These are phyloP conservation scores for Hanseniaspora uvarum DNA, from an alignment of 1,139 yeast genomes.

Conservation along the genomic window DNA sequence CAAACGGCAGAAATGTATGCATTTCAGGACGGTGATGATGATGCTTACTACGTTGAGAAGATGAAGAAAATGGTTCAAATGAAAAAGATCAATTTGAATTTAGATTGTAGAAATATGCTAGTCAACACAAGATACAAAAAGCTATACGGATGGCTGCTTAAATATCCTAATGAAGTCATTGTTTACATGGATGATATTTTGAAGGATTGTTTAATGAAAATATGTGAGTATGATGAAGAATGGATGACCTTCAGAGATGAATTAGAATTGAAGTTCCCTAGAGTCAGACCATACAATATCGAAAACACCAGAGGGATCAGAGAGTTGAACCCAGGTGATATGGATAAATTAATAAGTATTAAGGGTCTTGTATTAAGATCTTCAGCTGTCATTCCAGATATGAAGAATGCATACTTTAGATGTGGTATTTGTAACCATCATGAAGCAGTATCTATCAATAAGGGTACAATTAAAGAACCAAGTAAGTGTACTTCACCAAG, in stretches of 20 bases:
- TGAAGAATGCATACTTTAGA: slow-evolving; percentile 93
- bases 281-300: slow-evolving; percentile 77
- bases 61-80: slow-evolving; percentile 64
- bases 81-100: slow-evolving; percentile 71
- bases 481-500: slow-evolving; percentile 79
- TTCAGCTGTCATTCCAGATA: slow-evolving; percentile 89
- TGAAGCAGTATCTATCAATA: slow-evolving; percentile 79
- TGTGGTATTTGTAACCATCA: slow-evolving; percentile 95
- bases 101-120: slow-evolving; percentile 71
- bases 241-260: slow-evolving; percentile 35
- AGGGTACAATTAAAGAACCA: slow-evolving; percentile 92
- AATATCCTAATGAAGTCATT: slow-evolving; percentile 92
- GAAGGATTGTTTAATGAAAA: slow-evolving; percentile 77
- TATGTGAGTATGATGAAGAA: slow-evolving; percentile 50
- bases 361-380: slow-evolving; percentile 86
- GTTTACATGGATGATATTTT: slow-evolving; percentile 96
- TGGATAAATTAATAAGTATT: slow-evolving; percentile 81
- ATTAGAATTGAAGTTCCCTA: slow-evolving; percentile 71
- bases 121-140: slow-evolving; percentile 69
- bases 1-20: slow-evolving; percentile 32
- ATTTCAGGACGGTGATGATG: slow-evolving; percentile 42
- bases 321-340: slow-evolving; percentile 88
- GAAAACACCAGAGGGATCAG: slow-evolving; percentile 74
- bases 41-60: slow-evolving; percentile 61
- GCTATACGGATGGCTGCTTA: slow-evolving; percentile 71